Evolutionary conservation across 805 yeast genomes (phyloP).

Genomic region (Saccharomyces mikatae): DNA sequence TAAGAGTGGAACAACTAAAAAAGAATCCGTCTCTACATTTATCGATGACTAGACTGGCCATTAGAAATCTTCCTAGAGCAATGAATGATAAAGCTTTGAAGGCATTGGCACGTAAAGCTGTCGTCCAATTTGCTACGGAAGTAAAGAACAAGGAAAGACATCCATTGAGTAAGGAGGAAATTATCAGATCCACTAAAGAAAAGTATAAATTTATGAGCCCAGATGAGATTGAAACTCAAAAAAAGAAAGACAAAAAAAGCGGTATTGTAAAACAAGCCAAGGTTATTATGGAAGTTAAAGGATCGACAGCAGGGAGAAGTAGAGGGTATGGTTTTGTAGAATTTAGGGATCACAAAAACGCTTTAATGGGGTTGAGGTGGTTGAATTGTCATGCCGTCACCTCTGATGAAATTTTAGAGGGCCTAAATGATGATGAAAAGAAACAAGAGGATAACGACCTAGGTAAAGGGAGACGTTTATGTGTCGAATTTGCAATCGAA

Average conservation of each 20-base stretch:
- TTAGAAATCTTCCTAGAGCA: conserved; percentile 87
- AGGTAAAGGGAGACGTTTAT: conserved; percentile 59
- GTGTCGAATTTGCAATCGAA: conserved; percentile 93
- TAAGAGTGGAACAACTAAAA: conserved; percentile 82
- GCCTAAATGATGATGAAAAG: conserved; percentile 62
- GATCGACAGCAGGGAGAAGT: conserved; percentile 76
- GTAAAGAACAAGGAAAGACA: conserved; percentile 70
- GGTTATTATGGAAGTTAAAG: conserved; percentile 86
- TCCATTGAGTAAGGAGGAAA: conserved; percentile 82
- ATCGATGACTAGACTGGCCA: conserved; percentile 90
- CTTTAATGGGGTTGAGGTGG: conserved; percentile 96
- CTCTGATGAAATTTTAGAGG: conserved; percentile 57
- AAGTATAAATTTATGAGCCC: conserved; percentile 38
- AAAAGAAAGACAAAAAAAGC: conserved; percentile 59
- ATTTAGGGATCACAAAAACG: conserved; percentile 82
- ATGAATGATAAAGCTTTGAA: conserved; percentile 84
- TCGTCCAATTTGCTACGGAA: conserved; percentile 88
- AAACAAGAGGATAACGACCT: conserved; percentile 48
- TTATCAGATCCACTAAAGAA: conserved; percentile 65
- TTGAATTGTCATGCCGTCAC: conserved; percentile 86
- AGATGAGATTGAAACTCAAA: conserved; percentile 32
- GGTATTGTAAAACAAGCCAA: conserved; percentile 94
- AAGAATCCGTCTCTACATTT: conserved; percentile 87
- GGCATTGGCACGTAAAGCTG: conserved; percentile 88
- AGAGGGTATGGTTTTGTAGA: conserved; percentile 97